These are phyloP conservation scores for Sphagnum magellanicum DNA, from an alignment of 228 moss, liverwort and hornwort species.

Conservation along the genomic window DNA sequence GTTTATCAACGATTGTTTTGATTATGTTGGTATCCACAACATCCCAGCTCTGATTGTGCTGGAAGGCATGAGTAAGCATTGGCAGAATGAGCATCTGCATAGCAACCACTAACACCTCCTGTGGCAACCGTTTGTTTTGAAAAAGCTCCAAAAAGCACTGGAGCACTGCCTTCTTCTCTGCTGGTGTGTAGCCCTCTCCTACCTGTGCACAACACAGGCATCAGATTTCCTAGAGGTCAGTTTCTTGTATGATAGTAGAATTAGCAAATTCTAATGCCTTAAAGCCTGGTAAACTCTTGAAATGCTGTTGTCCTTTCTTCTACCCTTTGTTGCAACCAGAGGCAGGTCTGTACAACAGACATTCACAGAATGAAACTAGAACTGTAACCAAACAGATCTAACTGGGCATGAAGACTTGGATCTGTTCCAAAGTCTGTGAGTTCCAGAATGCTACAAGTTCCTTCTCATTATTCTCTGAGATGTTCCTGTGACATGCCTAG, in stretches of 20 bases:
- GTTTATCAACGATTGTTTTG: constrained; percentile 95
- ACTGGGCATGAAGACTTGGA: too few species aligned
- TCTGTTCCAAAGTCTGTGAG: too few species aligned
- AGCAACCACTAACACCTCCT: constrained; percentile 92
- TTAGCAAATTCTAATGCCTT: neutral
- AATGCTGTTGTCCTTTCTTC: too few species aligned
- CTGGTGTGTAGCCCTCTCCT: constrained; percentile 88
- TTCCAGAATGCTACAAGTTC: too few species aligned
- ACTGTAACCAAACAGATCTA: too few species aligned
- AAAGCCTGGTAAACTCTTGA: neutral
- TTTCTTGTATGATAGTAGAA: neutral
- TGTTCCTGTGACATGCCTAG: too few species aligned
- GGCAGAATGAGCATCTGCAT: constrained; percentile 99
- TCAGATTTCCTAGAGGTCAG: neutral
- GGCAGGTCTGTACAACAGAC: too few species aligned
- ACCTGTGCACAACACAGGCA: constrained; percentile 43
- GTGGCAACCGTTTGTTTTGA: constrained; percentile 73
- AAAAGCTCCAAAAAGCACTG: constrained; percentile 88
- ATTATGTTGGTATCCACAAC: constrained; percentile 86
- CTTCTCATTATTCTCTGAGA: too few species aligned
- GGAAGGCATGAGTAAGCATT: constrained; percentile 96
- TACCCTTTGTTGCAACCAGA: too few species aligned
- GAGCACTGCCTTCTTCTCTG: constrained; percentile 88
- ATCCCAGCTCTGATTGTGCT: constrained; percentile 95
- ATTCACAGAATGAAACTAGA: too few species aligned